Evolutionary conservation across 2,329 filamentous ascomycete species (phyloP).

Genomic region (Stachybotrys chlorohalonatus): DNA sequence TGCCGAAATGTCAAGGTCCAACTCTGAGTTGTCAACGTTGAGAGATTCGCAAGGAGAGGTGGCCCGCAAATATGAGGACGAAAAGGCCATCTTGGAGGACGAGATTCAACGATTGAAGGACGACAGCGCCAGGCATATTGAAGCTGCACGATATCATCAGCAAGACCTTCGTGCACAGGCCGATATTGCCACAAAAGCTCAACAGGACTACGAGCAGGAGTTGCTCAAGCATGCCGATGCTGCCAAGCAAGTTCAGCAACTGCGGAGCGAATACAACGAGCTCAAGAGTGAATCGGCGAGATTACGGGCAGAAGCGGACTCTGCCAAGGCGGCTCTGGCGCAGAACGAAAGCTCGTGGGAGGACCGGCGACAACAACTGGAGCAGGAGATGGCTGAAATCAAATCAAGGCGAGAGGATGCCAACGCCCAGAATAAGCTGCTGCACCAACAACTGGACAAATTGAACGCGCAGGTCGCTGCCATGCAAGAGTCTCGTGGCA

Average conservation of each 20-base stretch:
- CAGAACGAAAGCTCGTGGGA: slow-evolving; percentile 86
- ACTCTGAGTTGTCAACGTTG: slow-evolving; percentile 70
- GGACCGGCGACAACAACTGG: slow-evolving; percentile 69
- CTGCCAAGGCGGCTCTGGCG: slow-evolving; percentile 66
- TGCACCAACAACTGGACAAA: slow-evolving; percentile 82
- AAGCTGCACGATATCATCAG: slow-evolving; percentile 76
- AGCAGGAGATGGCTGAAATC: slow-evolving; percentile 74
- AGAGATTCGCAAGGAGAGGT: slow-evolving; percentile 74
- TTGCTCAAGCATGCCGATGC: slow-evolving; percentile 92
- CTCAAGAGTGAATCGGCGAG: slow-evolving; percentile 71
- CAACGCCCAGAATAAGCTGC: slow-evolving; percentile 78
- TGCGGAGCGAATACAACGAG: slow-evolving; percentile 73
- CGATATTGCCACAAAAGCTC: slow-evolving; percentile 84
- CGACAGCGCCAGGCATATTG: slow-evolving; percentile 69
- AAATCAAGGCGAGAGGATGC: slow-evolving; percentile 74
- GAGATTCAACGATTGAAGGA: slow-evolving; percentile 78
- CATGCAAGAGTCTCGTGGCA: slow-evolving; percentile 66
- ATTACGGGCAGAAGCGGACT: slow-evolving; percentile 73
- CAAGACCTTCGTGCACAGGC: slow-evolving; percentile 89
- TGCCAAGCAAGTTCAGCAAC: slow-evolving; percentile 70
- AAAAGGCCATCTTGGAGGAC: slow-evolving; percentile 68
- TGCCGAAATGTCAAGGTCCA: slow-evolving; percentile 70
- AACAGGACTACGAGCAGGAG: slow-evolving; percentile 92
- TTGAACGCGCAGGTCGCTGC: slow-evolving; percentile 71
- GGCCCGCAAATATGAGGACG: slow-evolving; percentile 63